Base-by-base conservation (phyloP, 2,329 filamentous ascomycete genomes). In the Penicillium palitans region DNA sequence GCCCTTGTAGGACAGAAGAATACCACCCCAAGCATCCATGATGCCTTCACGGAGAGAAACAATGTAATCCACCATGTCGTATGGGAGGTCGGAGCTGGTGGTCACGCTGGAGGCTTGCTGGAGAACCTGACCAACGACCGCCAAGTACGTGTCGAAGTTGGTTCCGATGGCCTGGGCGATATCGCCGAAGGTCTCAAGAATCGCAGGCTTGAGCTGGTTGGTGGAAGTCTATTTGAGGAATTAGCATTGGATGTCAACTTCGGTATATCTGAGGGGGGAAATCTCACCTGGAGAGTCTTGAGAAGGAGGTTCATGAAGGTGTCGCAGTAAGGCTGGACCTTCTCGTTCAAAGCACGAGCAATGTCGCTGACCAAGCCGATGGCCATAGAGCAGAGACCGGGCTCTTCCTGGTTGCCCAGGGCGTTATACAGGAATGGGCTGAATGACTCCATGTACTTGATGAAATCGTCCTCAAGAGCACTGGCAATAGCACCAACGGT, bases 11-110 rank as follows among this genome's bases (percentile, higher is more conserved):
- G 95, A 92, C 74, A 93, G 87, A 72, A 99, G 92, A 66, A 96
- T 95, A 66, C 95, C 95, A 70, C 93, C 92, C 93, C 96, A 99
- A 35, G 95, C 95, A 82, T 99, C 95, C 89, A 98, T 96, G 66
- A 99, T 98, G 67, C 93, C 95, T 74, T 99, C 96, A 54, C 95
- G 89, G 49, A 99, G 84, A 21, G 93, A 96, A 64, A 96, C 86
- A 67, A 99, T 89, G 74, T 99, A 99, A 77, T 98, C 93, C 58
- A 93, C 88, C 90, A 98, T 96, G 78, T 99, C 95, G 68, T 93
- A 95, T 51, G 90, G 90, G 59, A 90, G 88, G 66, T 97, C 92
- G 29, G 87, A 83, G 57, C 86, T 86, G 42, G 90, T 86, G 33
- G 88, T 90, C 57, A 99, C 91, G 45, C 84, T 87, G 19, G 92